phyloP scores from a whole-genome alignment of 129 eudicot species.

The Solidago caesia region DNA sequence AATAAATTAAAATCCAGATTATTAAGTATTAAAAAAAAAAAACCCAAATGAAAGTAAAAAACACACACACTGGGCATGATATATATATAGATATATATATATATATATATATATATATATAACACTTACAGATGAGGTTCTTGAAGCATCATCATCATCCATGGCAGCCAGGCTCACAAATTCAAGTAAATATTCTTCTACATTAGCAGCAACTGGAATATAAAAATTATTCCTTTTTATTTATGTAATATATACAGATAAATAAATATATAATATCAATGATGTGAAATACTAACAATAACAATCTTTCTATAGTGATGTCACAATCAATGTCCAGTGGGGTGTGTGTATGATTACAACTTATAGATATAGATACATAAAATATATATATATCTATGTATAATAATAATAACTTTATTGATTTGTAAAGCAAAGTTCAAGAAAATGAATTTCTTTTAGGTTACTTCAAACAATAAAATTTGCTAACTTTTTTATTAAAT shows the following conservation, averaged over 20 bases:
- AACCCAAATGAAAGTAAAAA: constrained; percentile 10
- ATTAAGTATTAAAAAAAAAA: constrained; percentile 2
- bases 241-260: background rate
- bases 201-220: constrained; percentile 30
- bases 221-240: background rate
- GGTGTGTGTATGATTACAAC: constrained; percentile 8
- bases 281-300: constrained; percentile 32
- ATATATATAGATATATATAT: background rate
- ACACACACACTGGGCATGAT: constrained; percentile 9
- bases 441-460: constrained; percentile 27
- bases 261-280: background rate
- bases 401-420: constrained; percentile 11
- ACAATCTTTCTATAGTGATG: constrained; percentile 20
- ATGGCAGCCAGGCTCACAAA: constrained; percentile 24
- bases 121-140: constrained; percentile 32
- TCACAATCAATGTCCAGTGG: constrained; percentile 18
- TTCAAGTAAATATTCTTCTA: constrained; percentile 24
- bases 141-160: constrained; percentile 28
- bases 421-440: constrained; percentile 21
- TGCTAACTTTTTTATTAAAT: background rate
- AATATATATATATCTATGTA: constrained; percentile 6
- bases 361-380: background rate
- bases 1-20: background rate
- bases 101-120: background rate
- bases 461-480: constrained; percentile 8